Evolutionary conservation across 2,329 filamentous ascomycete genomes (phyloP), one percentile per base, ranked within the genome.

Genomic region (Calycina marina): DNA sequence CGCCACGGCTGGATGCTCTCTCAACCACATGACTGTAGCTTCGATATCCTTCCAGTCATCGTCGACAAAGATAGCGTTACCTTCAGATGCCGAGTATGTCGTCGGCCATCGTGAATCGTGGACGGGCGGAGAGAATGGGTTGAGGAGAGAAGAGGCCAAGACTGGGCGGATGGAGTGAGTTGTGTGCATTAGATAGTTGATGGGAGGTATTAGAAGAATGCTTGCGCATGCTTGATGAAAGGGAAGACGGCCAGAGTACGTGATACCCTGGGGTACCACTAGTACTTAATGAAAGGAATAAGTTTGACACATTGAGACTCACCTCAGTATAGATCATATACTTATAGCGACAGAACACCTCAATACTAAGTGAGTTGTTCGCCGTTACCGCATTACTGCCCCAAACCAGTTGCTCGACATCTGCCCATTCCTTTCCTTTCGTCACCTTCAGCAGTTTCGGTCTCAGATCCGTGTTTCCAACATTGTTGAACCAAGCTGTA

Each of bases 11-110:
- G 59, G 60, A 39, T 65, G 53, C 2, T 41, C 42, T 35, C 64
- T 58, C 14, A 69, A 40, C 60, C 62, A 69, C 12, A 36, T 37
- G 4, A 68, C 50, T 3, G 57, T 60, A 1, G 54, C 51, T 41
- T 61, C 60, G 3, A 69, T 50, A 40, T 69, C 65, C 14, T 57
- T 60, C 65, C 63, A 68, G 40, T 67, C 62, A 4, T 58, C 57
- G 26, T 55, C 53, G 5, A 67, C 60, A 43, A 67, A 68, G n/a
- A 68, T 52, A 22, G 63, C 55, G 37, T 65, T 65, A 2, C 61
- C 61, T 39, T 62, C 54, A 3, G 48, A 39, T 0, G 49, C 35
- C 25, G 36, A 16, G 26, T 56, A 56, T 10, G 47, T 39, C 13
- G 36, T 40, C 8, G 58, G 58, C 64, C 65, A 68, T 1, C 56